phyloP scores from a whole-genome alignment of 768 basidiomycete genomes.

The Collybiopsis confluens region DNA sequence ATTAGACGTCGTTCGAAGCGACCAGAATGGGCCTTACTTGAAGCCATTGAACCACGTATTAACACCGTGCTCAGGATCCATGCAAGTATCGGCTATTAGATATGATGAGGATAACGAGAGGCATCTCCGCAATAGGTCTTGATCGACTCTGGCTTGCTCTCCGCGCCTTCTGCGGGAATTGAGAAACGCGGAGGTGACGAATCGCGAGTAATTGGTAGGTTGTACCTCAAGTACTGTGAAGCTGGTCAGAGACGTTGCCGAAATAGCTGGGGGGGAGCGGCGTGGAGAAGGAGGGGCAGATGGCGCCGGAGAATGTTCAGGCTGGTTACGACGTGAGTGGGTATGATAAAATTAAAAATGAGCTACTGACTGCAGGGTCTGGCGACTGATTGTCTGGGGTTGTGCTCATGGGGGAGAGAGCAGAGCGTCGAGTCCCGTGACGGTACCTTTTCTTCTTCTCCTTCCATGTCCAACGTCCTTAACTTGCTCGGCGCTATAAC shows the following conservation, averaged over 20 bases:
- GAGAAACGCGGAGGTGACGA: slow-evolving; percentile 50
- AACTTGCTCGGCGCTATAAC: slow-evolving; percentile 39
- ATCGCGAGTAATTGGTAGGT: slow-evolving; percentile 57
- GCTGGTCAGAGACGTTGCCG: too few relatives aligned
- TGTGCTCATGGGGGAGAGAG: too few relatives aligned
- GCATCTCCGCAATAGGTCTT: slow-evolving; percentile 56
- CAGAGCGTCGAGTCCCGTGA: neutral
- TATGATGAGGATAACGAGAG: slow-evolving; percentile 74
- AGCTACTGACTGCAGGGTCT: too few relatives aligned
- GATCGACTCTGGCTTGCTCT: slow-evolving; percentile 47
- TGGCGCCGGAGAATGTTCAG: too few relatives aligned
- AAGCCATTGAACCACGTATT: slow-evolving; percentile 66
- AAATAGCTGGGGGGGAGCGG: too few relatives aligned
- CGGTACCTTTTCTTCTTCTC: neutral
- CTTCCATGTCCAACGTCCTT: slow-evolving; percentile 22
- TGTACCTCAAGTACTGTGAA: too few relatives aligned
- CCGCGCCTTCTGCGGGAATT: slow-evolving; percentile 41
- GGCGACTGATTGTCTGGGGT: neutral
- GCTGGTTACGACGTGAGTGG: too few relatives aligned
- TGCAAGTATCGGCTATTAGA: slow-evolving; percentile 70
- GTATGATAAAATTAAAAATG: too few relatives aligned
- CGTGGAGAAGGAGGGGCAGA: too few relatives aligned
- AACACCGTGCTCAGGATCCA: slow-evolving; percentile 52
- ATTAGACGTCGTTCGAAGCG: too few relatives aligned
- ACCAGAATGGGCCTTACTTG: too few relatives aligned